phyloP scores from a whole-genome alignment of 495 filamentous ascomycete genomes.

The Penicillium tannophilum region DNA sequence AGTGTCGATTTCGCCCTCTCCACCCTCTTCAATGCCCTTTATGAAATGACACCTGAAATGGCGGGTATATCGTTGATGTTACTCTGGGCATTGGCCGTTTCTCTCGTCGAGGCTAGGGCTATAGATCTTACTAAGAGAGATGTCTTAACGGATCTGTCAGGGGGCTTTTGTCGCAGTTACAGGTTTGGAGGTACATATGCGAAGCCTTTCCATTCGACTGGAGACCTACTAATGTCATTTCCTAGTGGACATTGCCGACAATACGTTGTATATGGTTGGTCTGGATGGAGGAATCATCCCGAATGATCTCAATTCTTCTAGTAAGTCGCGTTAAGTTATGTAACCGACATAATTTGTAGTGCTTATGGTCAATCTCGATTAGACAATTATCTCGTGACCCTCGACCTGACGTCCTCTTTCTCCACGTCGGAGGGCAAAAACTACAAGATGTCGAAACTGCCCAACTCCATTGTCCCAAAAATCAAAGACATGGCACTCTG shows the following conservation, averaged over 20 bases:
- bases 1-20: no score
- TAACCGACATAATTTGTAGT: no score
- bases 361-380: neutral
- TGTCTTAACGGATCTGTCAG: conserved; percentile 11
- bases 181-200: conserved; percentile 18
- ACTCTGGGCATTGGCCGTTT: no score
- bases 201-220: neutral
- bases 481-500: neutral
- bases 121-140: neutral
- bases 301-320: conserved; percentile 6
- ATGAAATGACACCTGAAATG: no score
- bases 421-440: conserved; percentile 14
- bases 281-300: conserved; percentile 20
- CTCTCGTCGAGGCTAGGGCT: no score
- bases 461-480: neutral
- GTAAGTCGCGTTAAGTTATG: conserved; percentile 1
- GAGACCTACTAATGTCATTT: neutral
- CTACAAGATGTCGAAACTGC: conserved; percentile 19
- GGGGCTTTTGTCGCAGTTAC: conserved; percentile 20
- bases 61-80: no score
- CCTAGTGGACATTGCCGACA: conserved; percentile 15
- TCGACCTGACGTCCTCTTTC: conserved; percentile 15
- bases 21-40: no score
- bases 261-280: conserved; percentile 18
- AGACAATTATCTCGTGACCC: conserved; percentile 25